These are phyloP conservation scores for Euphorbia tirucalli DNA, from an alignment of 345 rosid species.

Conservation along the genomic window DNA sequence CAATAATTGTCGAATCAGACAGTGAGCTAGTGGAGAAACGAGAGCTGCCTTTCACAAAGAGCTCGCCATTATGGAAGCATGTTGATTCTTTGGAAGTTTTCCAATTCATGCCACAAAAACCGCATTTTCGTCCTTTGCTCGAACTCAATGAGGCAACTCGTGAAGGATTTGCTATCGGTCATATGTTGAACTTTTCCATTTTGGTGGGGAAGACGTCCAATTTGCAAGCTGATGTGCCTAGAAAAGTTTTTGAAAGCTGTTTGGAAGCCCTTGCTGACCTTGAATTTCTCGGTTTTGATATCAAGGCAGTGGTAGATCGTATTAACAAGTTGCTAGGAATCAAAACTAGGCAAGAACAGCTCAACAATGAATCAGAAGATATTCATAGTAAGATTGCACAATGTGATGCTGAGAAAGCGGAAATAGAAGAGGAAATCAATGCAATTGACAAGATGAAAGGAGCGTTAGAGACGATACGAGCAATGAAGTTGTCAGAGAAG, in stretches of 20 bases:
- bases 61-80: conserved; percentile 21
- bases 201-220: conserved; percentile 22
- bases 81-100: conserved; percentile 33
- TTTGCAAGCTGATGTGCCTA: conserved; percentile 19
- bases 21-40: not conserved
- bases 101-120: conserved; percentile 31
- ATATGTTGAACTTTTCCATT: conserved; percentile 35
- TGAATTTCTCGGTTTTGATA: conserved; percentile 35
- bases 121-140: conserved; percentile 35
- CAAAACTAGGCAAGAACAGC: conserved; percentile 25
- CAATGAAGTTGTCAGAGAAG: not conserved
- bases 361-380: conserved; percentile 15
- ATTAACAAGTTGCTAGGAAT: conserved; percentile 20
- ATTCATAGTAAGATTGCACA: conserved; percentile 10
- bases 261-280: conserved; percentile 26
- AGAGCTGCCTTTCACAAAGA: conserved; percentile 20
- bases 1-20: not conserved
- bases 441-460: conserved; percentile 15
- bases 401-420: conserved; percentile 4
- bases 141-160: conserved; percentile 20
- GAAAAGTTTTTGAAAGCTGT: conserved; percentile 6
- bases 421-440: conserved; percentile 13
- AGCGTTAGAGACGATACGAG: conserved; percentile 14
- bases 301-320: conserved; percentile 16
- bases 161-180: conserved; percentile 39